A percentile compares a stretch with the other conserved stretches of the same genome.
Evolutionary conservation across 257 asterid genomes (phyloP).

Genomic region (Datura wrightii): DNA sequence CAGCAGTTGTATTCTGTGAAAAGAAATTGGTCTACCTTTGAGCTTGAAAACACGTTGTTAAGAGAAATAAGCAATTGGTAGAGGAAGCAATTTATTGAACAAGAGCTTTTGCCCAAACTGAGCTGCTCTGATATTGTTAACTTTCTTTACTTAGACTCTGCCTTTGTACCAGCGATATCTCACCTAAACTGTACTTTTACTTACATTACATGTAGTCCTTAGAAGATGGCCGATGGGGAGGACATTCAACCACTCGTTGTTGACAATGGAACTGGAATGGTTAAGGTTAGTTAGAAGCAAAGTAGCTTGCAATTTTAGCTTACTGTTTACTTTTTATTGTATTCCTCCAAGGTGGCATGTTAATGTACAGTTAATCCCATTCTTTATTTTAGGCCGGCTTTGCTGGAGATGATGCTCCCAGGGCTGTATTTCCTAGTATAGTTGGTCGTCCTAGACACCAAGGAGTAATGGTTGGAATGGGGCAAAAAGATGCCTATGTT

Average conservation of each 20-base stretch:
- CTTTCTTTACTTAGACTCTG: not conserved
- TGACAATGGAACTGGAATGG: conserved; percentile 58
- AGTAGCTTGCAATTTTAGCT: not conserved
- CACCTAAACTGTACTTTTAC: not conserved
- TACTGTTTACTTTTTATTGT: not conserved
- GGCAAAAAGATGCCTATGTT: conserved; percentile 56
- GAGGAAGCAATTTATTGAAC: not conserved
- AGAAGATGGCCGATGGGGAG: conserved; percentile 48
- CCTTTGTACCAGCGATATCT: not conserved
- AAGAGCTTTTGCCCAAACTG: not conserved
- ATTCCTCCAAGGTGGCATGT: not conserved
- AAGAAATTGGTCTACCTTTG: not conserved
- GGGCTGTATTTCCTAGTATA: conserved; percentile 57
- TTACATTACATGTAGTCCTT: not conserved
- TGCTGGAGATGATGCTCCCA: conserved; percentile 59
- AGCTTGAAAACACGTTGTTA: not conserved
- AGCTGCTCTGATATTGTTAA: not conserved
- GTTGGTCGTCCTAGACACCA: conserved; percentile 54
- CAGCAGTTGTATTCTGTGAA: not conserved
- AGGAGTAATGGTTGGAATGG: conserved; percentile 58
- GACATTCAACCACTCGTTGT: conserved; percentile 55
- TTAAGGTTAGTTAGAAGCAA: conserved; percentile 40
- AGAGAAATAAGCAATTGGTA: not conserved
- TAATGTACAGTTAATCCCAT: not conserved
- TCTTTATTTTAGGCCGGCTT: conserved; percentile 47